A percentile compares a stretch with the other conserved stretches of the same genome.
Evolutionary conservation across 352 stramenopile genomes (phyloP).

Genomic region (Globisporangium rhizosaccharum): DNA sequence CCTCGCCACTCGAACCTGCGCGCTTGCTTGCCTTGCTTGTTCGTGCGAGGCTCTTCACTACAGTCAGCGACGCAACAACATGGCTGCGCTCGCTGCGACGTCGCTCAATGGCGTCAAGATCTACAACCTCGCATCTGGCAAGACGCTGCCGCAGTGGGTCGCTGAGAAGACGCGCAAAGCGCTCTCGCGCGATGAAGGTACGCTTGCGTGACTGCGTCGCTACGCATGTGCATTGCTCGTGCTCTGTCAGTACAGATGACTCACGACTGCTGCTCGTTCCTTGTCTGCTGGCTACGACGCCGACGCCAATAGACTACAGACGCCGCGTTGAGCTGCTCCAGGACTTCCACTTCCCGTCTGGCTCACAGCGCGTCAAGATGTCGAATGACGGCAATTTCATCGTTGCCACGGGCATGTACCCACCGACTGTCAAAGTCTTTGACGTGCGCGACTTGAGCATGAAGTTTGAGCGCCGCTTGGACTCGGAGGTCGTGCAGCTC

Average conservation of each 20-base stretch:
- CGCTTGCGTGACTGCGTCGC: neutral
- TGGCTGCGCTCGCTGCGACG: constrained; percentile 75
- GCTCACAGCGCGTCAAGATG: constrained; percentile 92
- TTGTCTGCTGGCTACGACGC: neutral
- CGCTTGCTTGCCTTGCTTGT: too few species aligned
- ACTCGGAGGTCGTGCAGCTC: constrained; percentile 96
- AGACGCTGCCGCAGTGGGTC: constrained; percentile 93
- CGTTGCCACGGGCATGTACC: constrained; percentile 95
- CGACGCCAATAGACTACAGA: constrained; percentile 53
- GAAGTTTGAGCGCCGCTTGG: constrained; percentile 98
- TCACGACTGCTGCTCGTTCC: neutral
- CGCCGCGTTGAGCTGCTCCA: constrained; percentile 97
- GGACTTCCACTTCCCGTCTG: constrained; percentile 97
- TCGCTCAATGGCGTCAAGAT: constrained; percentile 93
- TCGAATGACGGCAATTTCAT: constrained; percentile 95
- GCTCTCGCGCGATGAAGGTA: constrained; percentile 65
- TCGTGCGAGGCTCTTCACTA: too few species aligned
- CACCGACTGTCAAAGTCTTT: constrained; percentile 94
- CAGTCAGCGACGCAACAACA: constrained; percentile 14
- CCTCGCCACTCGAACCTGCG: neutral
- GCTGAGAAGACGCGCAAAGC: constrained; percentile 85
- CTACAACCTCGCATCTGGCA: constrained; percentile 94
- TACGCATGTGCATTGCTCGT: constrained; percentile 26
- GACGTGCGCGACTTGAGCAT: constrained; percentile 95
- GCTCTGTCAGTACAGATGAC: constrained; percentile 1